Base-by-base conservation (phyloP, 768 basidiomycete species). In the Amanita inopinata region DNA sequence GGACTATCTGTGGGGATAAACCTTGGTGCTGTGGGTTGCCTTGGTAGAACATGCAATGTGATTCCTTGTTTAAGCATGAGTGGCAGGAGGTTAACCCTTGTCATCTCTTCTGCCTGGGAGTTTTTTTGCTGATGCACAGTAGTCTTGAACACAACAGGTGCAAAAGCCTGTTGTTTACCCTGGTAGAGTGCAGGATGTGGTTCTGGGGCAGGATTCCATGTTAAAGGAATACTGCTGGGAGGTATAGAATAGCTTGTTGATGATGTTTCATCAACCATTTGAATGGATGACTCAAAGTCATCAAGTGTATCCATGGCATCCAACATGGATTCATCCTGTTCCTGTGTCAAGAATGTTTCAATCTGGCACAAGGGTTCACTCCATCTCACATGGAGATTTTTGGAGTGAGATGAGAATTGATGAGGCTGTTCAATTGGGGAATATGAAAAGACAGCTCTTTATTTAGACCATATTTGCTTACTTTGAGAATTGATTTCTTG, bases 341-440 rank as follows among this genome's bases (percentile, higher is more conserved):
- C 18, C 27, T 14, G 30, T 2, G 31, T 41, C 28, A 41, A 31
- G 9, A 22, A 19, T 22, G 9, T n/a, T 15, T 2, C 23, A 18
- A 31, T 15, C 7, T 31, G 5, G n/a, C 18, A 31, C 7, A 41
- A 14, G 8, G 40, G 40, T 2, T 41, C 40, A 31, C 40, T 41
- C 40, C 40, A 41, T 41, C 40, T 41, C 28, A 41, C 40, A 41
- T 41, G 40, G 28, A 19, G 40, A 22, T 15, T 28, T 11, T 31
- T 43, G 41, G 7, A 7, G 15, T 3, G 14, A 2, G 15, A 22
- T 34, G 22, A 33, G 19, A 10, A 20, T 19, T 12, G 10, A 18
- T 27, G 33, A 9, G 12, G n/a, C n/a, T n/a, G n/a, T n/a, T n/a
- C n/a, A n/a, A n/a, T n/a, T 18, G 4, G 11, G 19, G 6, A 5